phyloP scores from a whole-genome alignment of 2,329 filamentous ascomycete genomes.

The Fusarium stilboides region DNA sequence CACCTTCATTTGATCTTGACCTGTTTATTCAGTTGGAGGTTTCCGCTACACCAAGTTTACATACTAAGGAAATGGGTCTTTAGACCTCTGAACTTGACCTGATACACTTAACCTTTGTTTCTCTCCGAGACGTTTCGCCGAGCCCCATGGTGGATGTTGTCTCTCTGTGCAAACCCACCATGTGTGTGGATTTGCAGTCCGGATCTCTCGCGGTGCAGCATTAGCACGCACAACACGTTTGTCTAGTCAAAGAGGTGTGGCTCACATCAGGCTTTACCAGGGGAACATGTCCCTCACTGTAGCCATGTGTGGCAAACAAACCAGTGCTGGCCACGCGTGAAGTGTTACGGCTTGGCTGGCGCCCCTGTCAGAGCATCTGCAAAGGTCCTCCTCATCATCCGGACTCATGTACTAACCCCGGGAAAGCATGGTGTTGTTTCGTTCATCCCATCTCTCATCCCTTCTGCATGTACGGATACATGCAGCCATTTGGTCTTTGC shows the following conservation, averaged over 20 bases:
- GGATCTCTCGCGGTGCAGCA: constrained; percentile 26
- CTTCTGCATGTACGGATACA: constrained; percentile 30
- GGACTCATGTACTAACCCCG: constrained; percentile 29
- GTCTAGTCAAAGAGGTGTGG: constrained; percentile 21
- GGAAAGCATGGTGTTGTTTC: constrained; percentile 39
- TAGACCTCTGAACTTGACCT: constrained; percentile 17
- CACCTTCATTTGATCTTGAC: constrained; percentile 29
- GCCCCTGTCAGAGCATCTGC: constrained; percentile 36
- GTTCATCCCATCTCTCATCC: constrained; percentile 40
- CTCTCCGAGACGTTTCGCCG: constrained; percentile 21
- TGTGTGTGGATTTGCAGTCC: constrained; percentile 24
- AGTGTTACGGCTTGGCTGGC: constrained; percentile 22
- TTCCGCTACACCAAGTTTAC: not conserved
- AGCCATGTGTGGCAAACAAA: constrained; percentile 29
- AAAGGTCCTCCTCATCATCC: constrained; percentile 44
- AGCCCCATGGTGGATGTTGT: constrained; percentile 18
- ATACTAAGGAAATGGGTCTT: constrained; percentile 18
- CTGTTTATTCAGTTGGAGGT: constrained; percentile 9
- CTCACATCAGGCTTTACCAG: constrained; percentile 13
- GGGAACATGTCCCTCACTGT: constrained; percentile 4
- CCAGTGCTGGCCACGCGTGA: constrained; percentile 22
- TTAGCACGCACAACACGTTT: constrained; percentile 23
- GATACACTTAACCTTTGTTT: constrained; percentile 30
- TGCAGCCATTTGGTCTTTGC: constrained; percentile 25
- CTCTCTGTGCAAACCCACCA: constrained; percentile 17